Evolutionary conservation across 345 rosid genomes (phyloP).

Genomic region (Excoecaria agallocha): DNA sequence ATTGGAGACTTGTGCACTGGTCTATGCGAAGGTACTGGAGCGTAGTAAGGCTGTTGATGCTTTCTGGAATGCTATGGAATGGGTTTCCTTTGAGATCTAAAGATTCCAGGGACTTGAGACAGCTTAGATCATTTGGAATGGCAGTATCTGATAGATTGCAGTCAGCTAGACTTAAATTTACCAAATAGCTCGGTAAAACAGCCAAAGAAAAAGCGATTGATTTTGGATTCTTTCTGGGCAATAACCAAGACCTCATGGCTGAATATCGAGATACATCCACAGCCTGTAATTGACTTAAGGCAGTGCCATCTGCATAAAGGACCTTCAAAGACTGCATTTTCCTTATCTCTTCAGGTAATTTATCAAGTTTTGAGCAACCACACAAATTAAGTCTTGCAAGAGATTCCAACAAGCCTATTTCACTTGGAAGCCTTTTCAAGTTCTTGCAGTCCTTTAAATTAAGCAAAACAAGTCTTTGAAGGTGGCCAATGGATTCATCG

Average conservation of each 20-base stretch:
- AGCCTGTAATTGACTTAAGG: conserved; percentile 8
- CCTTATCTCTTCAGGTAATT: conserved; percentile 14
- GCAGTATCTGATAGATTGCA: conserved; percentile 17
- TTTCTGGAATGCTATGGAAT: conserved; percentile 14
- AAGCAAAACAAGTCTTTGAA: conserved; percentile 12
- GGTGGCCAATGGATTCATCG: conserved; percentile 21
- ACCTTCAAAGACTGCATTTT: conserved; percentile 26
- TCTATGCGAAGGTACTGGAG: conserved; percentile 18
- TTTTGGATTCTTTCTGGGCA: conserved; percentile 8
- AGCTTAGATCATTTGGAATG: conserved; percentile 13
- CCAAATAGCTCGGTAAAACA: conserved; percentile 11
- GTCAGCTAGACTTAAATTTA: conserved; percentile 15
- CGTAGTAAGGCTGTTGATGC: neutral
- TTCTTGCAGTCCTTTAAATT: conserved; percentile 28
- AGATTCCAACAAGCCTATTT: conserved; percentile 17
- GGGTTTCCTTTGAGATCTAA: conserved; percentile 26
- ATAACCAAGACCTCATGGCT: conserved; percentile 14
- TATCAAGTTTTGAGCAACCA: conserved; percentile 28
- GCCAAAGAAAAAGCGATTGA: conserved; percentile 10
- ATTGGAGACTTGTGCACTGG: conserved; percentile 13
- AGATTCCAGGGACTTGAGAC: conserved; percentile 11
- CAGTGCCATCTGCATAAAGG: conserved; percentile 21
- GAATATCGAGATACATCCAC: conserved; percentile 9
- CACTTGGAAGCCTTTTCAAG: conserved; percentile 26
- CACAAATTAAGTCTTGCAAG: conserved; percentile 22